phyloP scores from a whole-genome alignment of 2,329 filamentous ascomycete species.

The Xylaria digitata region DNA sequence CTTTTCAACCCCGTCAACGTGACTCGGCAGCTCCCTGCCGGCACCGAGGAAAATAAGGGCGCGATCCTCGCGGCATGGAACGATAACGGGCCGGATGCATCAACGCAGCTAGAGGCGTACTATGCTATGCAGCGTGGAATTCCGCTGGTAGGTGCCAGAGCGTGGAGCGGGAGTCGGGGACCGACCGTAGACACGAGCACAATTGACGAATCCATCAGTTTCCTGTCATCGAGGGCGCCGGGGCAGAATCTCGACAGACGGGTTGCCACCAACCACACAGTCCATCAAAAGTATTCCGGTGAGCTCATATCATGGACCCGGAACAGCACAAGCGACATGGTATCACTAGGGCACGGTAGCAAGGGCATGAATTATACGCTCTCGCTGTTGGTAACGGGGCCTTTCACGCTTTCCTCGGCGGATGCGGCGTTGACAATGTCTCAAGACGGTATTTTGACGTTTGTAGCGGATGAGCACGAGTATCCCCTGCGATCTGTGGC shows the following conservation, averaged over 20 bases:
- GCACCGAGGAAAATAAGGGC: conserved; percentile 49
- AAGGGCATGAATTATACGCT: conserved; percentile 61
- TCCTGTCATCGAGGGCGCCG: conserved; percentile 54
- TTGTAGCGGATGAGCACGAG: conserved; percentile 56
- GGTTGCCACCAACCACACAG: conserved; percentile 21
- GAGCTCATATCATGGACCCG: conserved; percentile 51
- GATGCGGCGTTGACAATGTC: conserved; percentile 57
- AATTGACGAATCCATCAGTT: conserved; percentile 51
- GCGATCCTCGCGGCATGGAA: conserved; percentile 60
- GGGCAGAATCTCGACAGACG: conserved; percentile 58
- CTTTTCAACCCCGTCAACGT: conserved; percentile 57
- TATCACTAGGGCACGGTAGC: conserved; percentile 51
- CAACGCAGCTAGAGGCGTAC: conserved; percentile 60
- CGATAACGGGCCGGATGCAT: conserved; percentile 61
- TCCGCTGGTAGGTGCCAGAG: conserved; percentile 55
- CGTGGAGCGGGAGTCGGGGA: conserved; percentile 57
- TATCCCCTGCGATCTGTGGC: conserved; percentile 62
- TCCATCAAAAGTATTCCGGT: conserved; percentile 1
- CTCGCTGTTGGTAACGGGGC: conserved; percentile 51
- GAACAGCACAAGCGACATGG: conserved; percentile 22
- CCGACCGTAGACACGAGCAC: conserved; percentile 45
- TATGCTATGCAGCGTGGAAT: conserved; percentile 60
- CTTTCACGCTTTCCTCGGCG: conserved; percentile 58
- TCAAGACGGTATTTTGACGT: conserved; percentile 53
- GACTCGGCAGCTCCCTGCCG: conserved; percentile 52